These are phyloP conservation scores for Aspergillus quadricinctus DNA, from an alignment of 2,329 filamentous ascomycete species.

Conservation along the genomic window DNA sequence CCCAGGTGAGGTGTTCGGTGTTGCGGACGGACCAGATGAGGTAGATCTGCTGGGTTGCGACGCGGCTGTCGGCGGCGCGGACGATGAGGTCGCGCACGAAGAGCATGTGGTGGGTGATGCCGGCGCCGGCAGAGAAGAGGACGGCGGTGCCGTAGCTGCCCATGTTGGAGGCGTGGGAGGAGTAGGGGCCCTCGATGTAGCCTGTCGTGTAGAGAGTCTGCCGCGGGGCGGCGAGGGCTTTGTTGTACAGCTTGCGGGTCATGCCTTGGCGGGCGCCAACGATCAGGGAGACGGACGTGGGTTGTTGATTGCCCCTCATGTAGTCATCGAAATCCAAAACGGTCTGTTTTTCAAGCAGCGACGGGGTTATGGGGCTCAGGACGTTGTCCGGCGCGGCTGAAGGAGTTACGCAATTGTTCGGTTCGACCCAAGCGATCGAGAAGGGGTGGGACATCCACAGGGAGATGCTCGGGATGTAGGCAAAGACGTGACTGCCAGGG, in stretches of 20 bases:
- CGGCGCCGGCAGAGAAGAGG: slow-evolving; percentile 62
- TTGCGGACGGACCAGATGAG: slow-evolving; percentile 61
- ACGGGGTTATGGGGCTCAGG: slow-evolving; percentile 17
- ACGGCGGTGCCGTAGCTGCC: slow-evolving; percentile 61
- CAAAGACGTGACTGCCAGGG: slow-evolving; percentile 58
- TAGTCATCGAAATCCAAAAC: slow-evolving; percentile 19
- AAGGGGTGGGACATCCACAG: slow-evolving; percentile 49
- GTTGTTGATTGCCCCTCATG: slow-evolving; percentile 19
- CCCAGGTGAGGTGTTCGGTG: slow-evolving; percentile 59
- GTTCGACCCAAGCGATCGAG: slow-evolving; percentile 45
- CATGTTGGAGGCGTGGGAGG: slow-evolving; percentile 53
- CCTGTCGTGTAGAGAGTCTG: slow-evolving; percentile 51
- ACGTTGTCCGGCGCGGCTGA: slow-evolving; percentile 16
- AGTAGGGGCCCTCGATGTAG: slow-evolving; percentile 61
- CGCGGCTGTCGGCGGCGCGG: slow-evolving; percentile 49
- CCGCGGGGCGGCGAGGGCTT: slow-evolving; percentile 47
- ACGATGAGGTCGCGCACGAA: slow-evolving; percentile 57
- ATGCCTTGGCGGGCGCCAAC: slow-evolving; percentile 60
- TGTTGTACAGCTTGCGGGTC: slow-evolving; percentile 57
- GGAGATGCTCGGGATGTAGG: slow-evolving; percentile 52
- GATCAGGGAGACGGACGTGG: slow-evolving; percentile 51
- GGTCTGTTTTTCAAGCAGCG: slow-evolving; percentile 32
- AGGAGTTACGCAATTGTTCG: slow-evolving; percentile 23
- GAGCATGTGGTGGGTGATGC: slow-evolving; percentile 62
- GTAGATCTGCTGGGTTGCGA: slow-evolving; percentile 56